Conservation (phyloP, 208 protist genomes). For the Trypanosomatidae sp. region DNA sequence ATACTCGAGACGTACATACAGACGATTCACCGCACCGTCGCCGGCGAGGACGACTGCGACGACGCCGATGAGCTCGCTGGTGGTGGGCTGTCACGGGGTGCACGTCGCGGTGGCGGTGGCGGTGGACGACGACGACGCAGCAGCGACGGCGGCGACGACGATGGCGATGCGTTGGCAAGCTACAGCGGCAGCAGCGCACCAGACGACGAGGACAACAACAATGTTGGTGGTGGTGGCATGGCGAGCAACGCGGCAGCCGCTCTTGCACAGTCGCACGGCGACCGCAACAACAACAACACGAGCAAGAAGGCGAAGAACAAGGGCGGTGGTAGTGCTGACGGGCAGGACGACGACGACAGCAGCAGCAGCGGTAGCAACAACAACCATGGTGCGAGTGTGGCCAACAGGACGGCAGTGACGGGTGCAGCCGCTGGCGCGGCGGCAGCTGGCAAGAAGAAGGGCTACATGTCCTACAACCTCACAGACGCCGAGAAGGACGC, state of each 20-base stretch:
- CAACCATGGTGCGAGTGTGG: constrained; percentile 1
- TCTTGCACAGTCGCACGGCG: background rate
- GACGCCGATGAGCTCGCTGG: constrained; percentile 3
- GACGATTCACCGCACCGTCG: constrained; percentile 63
- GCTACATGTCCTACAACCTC: constrained; percentile 75
- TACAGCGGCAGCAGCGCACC: background rate
- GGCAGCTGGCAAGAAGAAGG: too few species aligned
- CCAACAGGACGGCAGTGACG: constrained; percentile 4
- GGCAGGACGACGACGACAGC: background rate
- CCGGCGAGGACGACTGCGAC: constrained; percentile 21
- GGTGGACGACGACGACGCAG: background rate
- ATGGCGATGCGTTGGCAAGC: background rate
- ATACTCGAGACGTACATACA: constrained; percentile 77
- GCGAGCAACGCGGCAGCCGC: background rate
- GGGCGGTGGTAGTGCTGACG: background rate
- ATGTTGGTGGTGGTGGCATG: background rate
- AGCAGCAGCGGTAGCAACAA: background rate
- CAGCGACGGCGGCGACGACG: background rate
- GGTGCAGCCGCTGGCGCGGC: constrained; percentile 13
- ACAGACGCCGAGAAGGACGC: constrained; percentile 55
- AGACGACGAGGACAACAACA: background rate
- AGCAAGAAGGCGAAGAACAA: constrained; percentile 3
- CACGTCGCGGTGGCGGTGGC: background rate
- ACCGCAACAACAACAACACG: constrained; percentile 1
- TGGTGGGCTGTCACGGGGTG: background rate